Base-by-base conservation (phyloP, 768 basidiomycete species). In the Podaxis sp. region DNA sequence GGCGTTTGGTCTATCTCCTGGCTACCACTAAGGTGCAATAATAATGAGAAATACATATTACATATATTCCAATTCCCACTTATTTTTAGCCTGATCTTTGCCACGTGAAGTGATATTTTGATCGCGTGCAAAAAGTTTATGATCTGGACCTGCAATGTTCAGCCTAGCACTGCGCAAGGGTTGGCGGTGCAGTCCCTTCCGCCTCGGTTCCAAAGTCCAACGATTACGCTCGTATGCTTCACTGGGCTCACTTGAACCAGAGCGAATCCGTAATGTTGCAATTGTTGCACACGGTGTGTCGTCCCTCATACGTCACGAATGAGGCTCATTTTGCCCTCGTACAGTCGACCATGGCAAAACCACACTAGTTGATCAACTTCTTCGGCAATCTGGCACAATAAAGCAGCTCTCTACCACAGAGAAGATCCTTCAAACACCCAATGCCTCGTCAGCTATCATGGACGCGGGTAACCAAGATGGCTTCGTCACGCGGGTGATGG, bases 321-420 rank as follows among this genome's bases (percentile, higher is more conserved):
- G 4, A 50, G 10, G 28, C 13, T 47, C n/a, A 16, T 9, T 13
- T 48, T 53, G 18, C 36, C 50, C 40, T 37, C 46, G 18, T 23
- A 5, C 56, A 82, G 80, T 82, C 67, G 80, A 82, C 63, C 80
- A 82, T 70, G 80, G 80, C 11, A 82, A 82, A 71, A 82, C 80
- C 0, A 81, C 80, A 0, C 74, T 82, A 25, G 79, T 82, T 3
- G 80, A 82, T 73, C 80, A 81, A 61, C 74, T 82, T 7, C 66
- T 82, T 3, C 78, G 79, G 10, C 79, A 81, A 67, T 81, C 79
- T 2, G 80, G 80, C 0, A 81, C 79, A 0, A 66, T 82, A 23
- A 77, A 76, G 61, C 76, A 72, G 58, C 72, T 75, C 7, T 73
- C 76, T 10, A 67, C 68, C 5, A 68, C 69, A 7, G 76, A 76